Percentiles rank a stretch among this genome's conserved stretches.
Evolutionary conservation across 768 basidiomycete species (phyloP).

Genomic region (Tephrocybe sp.): DNA sequence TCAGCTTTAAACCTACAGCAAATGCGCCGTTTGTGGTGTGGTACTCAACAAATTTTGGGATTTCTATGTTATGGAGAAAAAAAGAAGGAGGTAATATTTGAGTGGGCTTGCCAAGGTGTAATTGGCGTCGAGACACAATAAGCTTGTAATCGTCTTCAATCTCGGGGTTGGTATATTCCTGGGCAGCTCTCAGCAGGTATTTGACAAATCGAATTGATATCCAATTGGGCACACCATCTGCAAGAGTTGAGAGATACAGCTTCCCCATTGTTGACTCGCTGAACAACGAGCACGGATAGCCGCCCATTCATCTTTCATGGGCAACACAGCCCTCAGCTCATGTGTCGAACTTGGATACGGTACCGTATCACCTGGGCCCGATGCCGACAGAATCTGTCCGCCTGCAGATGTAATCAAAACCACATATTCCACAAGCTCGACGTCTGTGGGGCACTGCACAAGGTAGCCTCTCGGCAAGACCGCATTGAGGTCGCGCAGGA

Average conservation of each 20-base stretch:
- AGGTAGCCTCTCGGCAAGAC: constrained; percentile 5
- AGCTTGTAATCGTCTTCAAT: constrained; percentile 1
- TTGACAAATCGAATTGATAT: background rate
- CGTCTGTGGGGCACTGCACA: constrained; percentile 10
- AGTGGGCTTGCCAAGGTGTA: constrained; percentile 14
- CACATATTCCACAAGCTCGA: background rate
- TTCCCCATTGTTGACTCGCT: constrained; percentile 4
- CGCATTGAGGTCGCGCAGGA: constrained; percentile 13
- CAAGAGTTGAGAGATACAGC: constrained; percentile 10
- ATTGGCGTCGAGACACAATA: constrained; percentile 15
- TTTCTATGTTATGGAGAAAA: constrained; percentile 18
- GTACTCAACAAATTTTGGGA: background rate
- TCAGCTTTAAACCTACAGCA: constrained; percentile 18
- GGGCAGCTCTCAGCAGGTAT: background rate
- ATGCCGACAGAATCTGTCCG: constrained; percentile 10
- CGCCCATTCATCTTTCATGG: constrained; percentile 4
- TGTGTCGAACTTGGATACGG: constrained; percentile 6
- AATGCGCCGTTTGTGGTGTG: constrained; percentile 27
- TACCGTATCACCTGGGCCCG: background rate
- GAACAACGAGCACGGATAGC: background rate
- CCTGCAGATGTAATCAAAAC: background rate
- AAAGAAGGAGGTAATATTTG: constrained; percentile 23
- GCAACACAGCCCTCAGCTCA: constrained; percentile 3
- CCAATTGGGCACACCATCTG: constrained; percentile 2
- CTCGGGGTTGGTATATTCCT: constrained; percentile 7